A percentile compares a stretch with the other conserved stretches of the same genome.
These are phyloP conservation scores for Talaromyces sp. DNA, from an alignment of 2,329 filamentous ascomycete genomes.

Conservation along the genomic window DNA sequence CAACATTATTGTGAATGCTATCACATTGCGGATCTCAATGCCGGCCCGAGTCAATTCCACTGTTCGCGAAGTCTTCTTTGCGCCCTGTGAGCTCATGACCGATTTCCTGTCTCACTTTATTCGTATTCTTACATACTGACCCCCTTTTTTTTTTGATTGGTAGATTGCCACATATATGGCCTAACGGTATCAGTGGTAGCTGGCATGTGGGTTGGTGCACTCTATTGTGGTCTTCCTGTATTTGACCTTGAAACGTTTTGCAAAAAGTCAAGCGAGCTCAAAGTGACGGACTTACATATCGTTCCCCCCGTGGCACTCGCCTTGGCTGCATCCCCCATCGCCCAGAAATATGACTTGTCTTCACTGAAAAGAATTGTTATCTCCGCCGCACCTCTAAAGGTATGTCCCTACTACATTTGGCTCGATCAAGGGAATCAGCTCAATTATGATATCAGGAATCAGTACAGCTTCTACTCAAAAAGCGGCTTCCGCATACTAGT, in stretches of 20 bases:
- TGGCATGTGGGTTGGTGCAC: conserved; percentile 24
- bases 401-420: conserved; percentile 1
- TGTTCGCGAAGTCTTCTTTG: conserved; percentile 23
- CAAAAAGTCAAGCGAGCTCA: conserved; percentile 21
- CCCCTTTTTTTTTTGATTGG: background rate
- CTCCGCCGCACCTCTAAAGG: conserved; percentile 23
- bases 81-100: conserved; percentile 20
- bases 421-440: background rate
- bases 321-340: conserved; percentile 17
- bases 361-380: conserved; percentile 23
- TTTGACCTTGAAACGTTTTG: conserved; percentile 23
- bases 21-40: conserved; percentile 22
- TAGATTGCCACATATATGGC: conserved; percentile 25
- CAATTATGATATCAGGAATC: conserved; percentile 16
- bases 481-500: conserved; percentile 20
- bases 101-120: too few species aligned
- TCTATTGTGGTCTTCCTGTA: conserved; percentile 19
- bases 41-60: conserved; percentile 20
- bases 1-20: conserved; percentile 69
- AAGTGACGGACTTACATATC: conserved; percentile 23
- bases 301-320: conserved; percentile 23
- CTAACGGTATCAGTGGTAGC: conserved; percentile 19
- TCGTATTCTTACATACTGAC: background rate
- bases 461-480: conserved; percentile 21
- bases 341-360: conserved; percentile 17